Evolutionary conservation across 139 green algal species (phyloP), one percentile per base, ranked within the genome.

Genomic region (Chlorokybus atmophyticus): DNA sequence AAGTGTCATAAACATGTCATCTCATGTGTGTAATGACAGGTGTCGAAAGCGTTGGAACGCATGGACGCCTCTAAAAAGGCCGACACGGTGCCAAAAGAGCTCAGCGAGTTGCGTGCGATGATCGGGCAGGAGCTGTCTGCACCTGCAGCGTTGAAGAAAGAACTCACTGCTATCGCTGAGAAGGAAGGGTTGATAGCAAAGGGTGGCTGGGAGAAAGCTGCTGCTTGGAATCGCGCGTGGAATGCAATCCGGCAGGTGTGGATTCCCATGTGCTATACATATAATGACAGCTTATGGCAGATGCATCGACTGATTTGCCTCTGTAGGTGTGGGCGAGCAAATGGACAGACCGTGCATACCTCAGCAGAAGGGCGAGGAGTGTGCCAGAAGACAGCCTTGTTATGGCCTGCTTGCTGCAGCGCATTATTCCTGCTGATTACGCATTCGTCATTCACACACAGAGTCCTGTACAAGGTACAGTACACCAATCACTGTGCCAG

Each of bases 371-470:
- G 28, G 86, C 87, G 70, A 59, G 24, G 25, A 10, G 77, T 10
- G 63, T 94, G 17, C 51, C 67, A 0, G 86, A 95, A 29, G 56
- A 48, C 5, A 72, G 86, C 42, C 70, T 95, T 26, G 76, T 60
- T 40, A 93, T 95, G 80, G 76, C 58, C 7, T 31, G 32, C 21
- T 50, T 74, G 29, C 44, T 73, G 19, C 66, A 67, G 48, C 65
- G 84, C 73, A 70, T 89, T 19, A 64, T 88, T 19, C 77, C 80
- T 32, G 78, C 75, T 5, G 60, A 83, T 25, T 93, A 94, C 73
- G 83, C 87, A 1, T 95, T 93, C 68, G 87, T 95, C 54, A 63
- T 94, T 42, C 87, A 95, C 82, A 93, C 84, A 4, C 78, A 78
- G 3, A 79, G 90, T 58, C 87, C 87, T 2, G 49, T 93, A n/a